Base-by-base conservation (phyloP, 2,329 filamentous ascomycete genomes). In the Colletotrichum sp. region DNA sequence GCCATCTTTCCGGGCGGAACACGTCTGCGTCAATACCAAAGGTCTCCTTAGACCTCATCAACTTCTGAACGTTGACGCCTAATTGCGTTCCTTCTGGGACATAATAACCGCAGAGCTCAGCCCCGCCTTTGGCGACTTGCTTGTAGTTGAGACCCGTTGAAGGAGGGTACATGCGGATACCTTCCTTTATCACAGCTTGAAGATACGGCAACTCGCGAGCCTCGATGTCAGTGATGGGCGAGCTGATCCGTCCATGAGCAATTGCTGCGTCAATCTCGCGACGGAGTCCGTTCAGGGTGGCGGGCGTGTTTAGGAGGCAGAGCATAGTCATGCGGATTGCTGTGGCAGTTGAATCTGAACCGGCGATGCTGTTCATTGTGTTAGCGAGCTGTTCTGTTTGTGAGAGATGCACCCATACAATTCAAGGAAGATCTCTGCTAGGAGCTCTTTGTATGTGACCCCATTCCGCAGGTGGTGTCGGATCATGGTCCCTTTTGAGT, bases 171-270 rank as follows among this genome's bases (percentile, higher is more conserved):
- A 90, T 80, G 4, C 90, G 86, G 77, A 89, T 82, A 1, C 87
- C 86, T 80, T 92, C 91, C 25, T 86, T 87, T 19, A 92, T 84
- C 5, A 90, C 86, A 4, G 90, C 89, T 49, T 88, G 84, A 5
- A 92, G 85, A 79, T 90, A 88, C 16, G 82, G 83, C 22, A 85
- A 81, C 16, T 79, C 80, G 36, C 78, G 83, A 30, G 82, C 84
- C 77, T 88, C 84, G 2, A 81, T 77, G 52, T 87, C 83, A 8
- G 76, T 80, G 72, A 82, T 80, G 13, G 82, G 81, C 4, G 78
- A 71, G 16, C 69, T 73, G 55, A 77, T 64, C 0, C 78, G 12
- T 75, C 78, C 19, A 63, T 52, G 29, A 1, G 27, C 4, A 1
- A 78, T 75, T 2, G 80, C 81, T 0, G 78, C 63, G 64, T 89